These are phyloP conservation scores for Immersiella caudata DNA, from an alignment of 495 filamentous ascomycete species.

Conservation along the genomic window DNA sequence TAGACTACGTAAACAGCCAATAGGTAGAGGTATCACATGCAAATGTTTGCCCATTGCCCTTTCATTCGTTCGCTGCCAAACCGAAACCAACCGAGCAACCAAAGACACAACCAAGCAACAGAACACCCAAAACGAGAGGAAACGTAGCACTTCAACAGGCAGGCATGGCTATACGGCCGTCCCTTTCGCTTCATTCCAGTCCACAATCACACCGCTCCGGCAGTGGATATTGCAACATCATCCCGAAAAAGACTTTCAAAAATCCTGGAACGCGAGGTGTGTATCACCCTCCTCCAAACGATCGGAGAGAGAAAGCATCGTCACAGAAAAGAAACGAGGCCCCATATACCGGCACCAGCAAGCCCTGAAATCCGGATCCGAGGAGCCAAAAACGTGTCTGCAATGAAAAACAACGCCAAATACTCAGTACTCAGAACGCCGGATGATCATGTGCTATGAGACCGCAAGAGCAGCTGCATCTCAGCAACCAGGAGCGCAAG, in stretches of 20 bases:
- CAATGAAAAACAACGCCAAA: slow-evolving; percentile 1
- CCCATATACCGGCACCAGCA: neutral
- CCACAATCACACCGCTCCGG: neutral
- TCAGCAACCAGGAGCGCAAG: slow-evolving; percentile 24
- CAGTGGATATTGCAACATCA: neutral
- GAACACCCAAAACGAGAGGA: neutral
- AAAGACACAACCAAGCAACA: neutral
- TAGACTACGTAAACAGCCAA: slow-evolving; percentile 21
- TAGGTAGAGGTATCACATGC: slow-evolving; percentile 12
- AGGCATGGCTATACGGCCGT: neutral
- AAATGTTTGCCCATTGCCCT: slow-evolving; percentile 4
- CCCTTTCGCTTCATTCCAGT: neutral
- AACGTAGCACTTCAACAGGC: neutral
- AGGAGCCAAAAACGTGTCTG: neutral
- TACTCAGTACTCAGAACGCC: neutral
- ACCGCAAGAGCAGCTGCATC: slow-evolving; percentile 45
- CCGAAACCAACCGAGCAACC: neutral
- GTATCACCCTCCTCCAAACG: neutral
- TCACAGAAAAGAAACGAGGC: neutral
- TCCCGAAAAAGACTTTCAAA: too few species aligned
- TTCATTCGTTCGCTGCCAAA: neutral
- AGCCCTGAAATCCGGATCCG: neutral
- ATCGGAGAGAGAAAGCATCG: neutral
- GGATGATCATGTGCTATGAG: slow-evolving; percentile 18
- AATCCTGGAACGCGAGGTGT: neutral